Percentiles rank a stretch among this genome's conserved stretches.
Conservation (phyloP, 129 eudicot species). For the Rutidosis leptorrhynchoides region DNA sequence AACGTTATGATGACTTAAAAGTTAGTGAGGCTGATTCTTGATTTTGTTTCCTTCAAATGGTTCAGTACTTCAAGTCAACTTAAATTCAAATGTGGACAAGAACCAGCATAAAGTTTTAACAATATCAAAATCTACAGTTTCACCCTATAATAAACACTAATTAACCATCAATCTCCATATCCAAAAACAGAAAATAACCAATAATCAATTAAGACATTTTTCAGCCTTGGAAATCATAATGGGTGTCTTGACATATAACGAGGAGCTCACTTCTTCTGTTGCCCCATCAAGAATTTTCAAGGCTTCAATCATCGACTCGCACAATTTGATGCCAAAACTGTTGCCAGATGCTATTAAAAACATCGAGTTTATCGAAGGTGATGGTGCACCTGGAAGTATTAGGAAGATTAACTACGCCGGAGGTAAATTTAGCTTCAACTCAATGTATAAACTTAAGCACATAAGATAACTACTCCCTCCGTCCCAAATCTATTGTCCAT, state of each 20-base stretch:
- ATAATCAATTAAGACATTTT: not conserved
- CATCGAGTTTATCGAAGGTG: conserved; percentile 32
- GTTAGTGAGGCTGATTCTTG: not conserved
- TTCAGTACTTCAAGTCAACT: not conserved
- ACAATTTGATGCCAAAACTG: conserved; percentile 44
- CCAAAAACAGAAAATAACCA: not conserved
- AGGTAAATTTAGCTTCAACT: not conserved
- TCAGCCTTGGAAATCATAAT: conserved; percentile 16
- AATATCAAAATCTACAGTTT: not conserved
- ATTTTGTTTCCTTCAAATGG: conserved; percentile 7
- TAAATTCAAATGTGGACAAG: conserved; percentile 5
- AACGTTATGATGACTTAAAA: too few species aligned
- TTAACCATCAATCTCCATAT: conserved; percentile 5
- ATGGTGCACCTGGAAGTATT: conserved; percentile 41
- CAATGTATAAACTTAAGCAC: too few species aligned
- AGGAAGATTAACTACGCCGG: conserved; percentile 32
- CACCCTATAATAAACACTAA: not conserved
- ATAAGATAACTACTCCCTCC: too few species aligned
- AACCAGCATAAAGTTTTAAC: not conserved
- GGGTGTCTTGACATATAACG: conserved; percentile 40
- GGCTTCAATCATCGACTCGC: conserved; percentile 38
- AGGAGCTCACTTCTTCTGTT: conserved; percentile 30
- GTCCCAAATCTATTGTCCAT: too few species aligned
- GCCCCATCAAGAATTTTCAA: conserved; percentile 35
- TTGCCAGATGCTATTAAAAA: conserved; percentile 45